These are phyloP conservation scores for Phlyctochytrium bullatum DNA, from an alignment of 192 early-diverging fungal species.

Conservation along the genomic window DNA sequence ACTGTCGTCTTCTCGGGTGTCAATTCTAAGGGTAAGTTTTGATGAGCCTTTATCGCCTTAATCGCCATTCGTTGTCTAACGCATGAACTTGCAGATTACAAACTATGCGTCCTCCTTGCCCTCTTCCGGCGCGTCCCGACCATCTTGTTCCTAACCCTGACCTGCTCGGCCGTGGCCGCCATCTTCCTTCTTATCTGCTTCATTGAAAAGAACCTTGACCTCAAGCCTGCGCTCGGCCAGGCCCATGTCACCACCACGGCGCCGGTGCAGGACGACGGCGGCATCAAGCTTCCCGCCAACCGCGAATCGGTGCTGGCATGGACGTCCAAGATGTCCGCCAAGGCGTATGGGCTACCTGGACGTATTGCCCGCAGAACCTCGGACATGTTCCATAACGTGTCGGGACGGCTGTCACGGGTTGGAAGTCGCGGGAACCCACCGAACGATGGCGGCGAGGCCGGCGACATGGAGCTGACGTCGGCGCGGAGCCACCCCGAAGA, in stretches of 20 bases:
- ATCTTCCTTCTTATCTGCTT: constrained; percentile 60
- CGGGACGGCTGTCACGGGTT: too few relatives aligned
- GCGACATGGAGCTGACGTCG: too few relatives aligned
- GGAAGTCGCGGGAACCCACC: too few relatives aligned
- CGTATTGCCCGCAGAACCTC: not conserved
- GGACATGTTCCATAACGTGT: too few relatives aligned
- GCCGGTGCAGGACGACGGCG: not conserved
- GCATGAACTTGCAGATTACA: constrained; percentile 51
- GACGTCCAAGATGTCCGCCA: not conserved
- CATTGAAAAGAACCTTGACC: constrained; percentile 46
- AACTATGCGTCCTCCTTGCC: constrained; percentile 68
- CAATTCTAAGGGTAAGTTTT: constrained; percentile 15
- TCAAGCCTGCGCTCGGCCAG: not conserved
- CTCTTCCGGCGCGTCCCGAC: constrained; percentile 63
- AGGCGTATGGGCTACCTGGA: not conserved
- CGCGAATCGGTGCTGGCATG: constrained; percentile 1
- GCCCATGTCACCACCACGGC: constrained; percentile 9
- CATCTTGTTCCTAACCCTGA: constrained; percentile 64
- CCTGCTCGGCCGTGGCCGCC: constrained; percentile 50
- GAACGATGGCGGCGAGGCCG: too few relatives aligned
- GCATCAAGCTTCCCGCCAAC: not conserved
- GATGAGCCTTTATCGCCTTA: not conserved
- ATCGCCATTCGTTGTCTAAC: constrained; percentile 36
- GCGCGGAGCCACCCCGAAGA: too few relatives aligned
- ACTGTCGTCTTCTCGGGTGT: constrained; percentile 66